Evolutionary conservation across 2,329 filamentous ascomycete species (phyloP).

Genomic region (Ascochyta viciae-villosae): DNA sequence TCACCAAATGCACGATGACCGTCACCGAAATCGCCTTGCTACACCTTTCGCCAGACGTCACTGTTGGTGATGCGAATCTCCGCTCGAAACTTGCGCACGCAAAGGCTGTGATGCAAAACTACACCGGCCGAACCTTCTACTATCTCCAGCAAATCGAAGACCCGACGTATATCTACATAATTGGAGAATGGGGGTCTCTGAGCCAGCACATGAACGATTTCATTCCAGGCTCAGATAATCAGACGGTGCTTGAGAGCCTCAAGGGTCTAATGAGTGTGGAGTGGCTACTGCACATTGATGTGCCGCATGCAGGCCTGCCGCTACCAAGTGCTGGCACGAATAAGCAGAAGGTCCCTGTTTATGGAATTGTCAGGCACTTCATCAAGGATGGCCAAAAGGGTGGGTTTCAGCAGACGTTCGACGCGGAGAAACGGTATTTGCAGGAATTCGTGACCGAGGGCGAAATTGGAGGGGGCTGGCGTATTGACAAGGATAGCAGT

Average conservation of each 20-base stretch:
- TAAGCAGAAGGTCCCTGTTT: conserved; percentile 16
- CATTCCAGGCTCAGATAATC: conserved; percentile 53
- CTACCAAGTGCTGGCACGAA: conserved; percentile 21
- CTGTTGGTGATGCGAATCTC: conserved; percentile 28
- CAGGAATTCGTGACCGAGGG: conserved; percentile 37
- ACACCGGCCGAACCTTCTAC: conserved; percentile 47
- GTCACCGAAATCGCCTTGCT: conserved; percentile 58
- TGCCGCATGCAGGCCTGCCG: conserved; percentile 43
- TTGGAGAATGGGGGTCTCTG: conserved; percentile 56
- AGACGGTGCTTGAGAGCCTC: conserved; percentile 47
- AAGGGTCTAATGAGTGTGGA: conserved; percentile 50
- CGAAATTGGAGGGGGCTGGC: conserved; percentile 48
- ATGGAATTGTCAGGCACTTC: conserved; percentile 47
- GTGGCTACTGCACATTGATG: conserved; percentile 55
- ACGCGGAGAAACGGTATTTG: conserved; percentile 32
- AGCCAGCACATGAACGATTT: conserved; percentile 53
- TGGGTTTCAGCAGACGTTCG: conserved; percentile 39
- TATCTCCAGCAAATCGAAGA: conserved; percentile 56
- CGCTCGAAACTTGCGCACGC: conserved; percentile 46
- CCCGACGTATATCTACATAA: conserved; percentile 50
- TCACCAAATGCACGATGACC: conserved; percentile 35
- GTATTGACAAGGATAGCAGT: conserved; percentile 45
- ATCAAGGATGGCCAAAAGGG: conserved; percentile 31
- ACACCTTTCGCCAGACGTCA: conserved; percentile 39
- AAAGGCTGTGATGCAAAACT: conserved; percentile 47